Base-by-base conservation (phyloP, 495 filamentous ascomycete genomes). In the Daldinia childiae region DNA sequence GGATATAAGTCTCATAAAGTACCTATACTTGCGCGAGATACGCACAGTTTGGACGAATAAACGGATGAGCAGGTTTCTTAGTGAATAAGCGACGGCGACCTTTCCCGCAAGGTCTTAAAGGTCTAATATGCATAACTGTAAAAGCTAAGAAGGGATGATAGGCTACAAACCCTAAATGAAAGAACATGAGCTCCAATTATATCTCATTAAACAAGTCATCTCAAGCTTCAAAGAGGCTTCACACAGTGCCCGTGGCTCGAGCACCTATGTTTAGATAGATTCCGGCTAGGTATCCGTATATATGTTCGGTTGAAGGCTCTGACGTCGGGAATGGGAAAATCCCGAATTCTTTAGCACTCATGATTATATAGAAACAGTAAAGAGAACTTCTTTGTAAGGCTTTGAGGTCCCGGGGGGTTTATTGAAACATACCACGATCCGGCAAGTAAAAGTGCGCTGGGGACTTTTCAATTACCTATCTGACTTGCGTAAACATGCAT, bases 211-310 rank as follows among this genome's bases (percentile, higher is more conserved):
- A 34, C 39, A 58, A 56, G 26, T 27, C 45, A 39, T n/a, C 21
- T 12, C 21, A 12, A 14, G 24, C 45, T 43, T 54, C 4, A 11
- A 54, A 5, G 29, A n/a, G 30, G 38, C 15, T 21, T 71, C 45
- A 60, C 69, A 72, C 64, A 32, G 69, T 72, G 65, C 21, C 59
- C 32, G 26, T 68, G 52, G 30, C 39, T 9, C 17, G 14, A 58
- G 17, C 6, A 36, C 34, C 24, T 34, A 64, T 24, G 45, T 50
- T 54, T 27, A 38, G 38, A 54, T 43, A 45, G 60, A 56, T 68
- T 30, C 48, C 38, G 48, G 29, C 48, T 19, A 30, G 55, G 24
- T 34, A 68, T 64, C 36, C 69, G 41, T 54, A 72, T 54, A 30
- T 30, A 6, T 21, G 27, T 38, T 54, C 14, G 39, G 54, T 39